These are phyloP conservation scores for Metschnikowia picachoensis DNA, from an alignment of 805 yeast species.

Conservation along the genomic window DNA sequence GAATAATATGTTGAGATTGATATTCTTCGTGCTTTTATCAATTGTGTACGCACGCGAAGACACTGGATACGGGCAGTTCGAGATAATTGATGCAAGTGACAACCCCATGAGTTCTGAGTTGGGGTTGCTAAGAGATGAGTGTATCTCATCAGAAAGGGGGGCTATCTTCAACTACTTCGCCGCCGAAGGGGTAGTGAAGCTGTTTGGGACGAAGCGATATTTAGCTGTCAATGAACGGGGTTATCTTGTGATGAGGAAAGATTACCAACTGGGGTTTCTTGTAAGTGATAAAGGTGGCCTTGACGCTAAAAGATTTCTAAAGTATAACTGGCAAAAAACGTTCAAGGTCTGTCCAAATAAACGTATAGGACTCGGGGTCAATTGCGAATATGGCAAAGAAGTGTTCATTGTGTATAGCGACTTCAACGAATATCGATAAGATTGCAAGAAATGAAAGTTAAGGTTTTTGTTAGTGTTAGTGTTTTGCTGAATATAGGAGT, in stretches of 20 bases:
- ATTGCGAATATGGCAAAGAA: background rate
- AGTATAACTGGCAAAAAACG: background rate
- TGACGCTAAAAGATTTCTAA: background rate
- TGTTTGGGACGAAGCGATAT: conserved; percentile 2
- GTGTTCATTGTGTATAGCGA: background rate
- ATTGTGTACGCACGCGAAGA: background rate
- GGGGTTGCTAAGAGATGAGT: background rate
- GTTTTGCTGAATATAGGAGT: no score
- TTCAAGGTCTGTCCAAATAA: background rate
- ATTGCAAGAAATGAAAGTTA: background rate
- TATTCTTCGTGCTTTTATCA: background rate
- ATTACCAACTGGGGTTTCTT: background rate
- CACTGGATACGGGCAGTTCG: conserved; percentile 1
- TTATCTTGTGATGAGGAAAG: background rate
- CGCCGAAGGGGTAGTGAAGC: background rate
- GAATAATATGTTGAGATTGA: background rate
- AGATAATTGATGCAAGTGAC: background rate
- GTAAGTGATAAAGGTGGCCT: background rate
- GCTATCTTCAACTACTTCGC: conserved; percentile 2
- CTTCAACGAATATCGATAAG: background rate
- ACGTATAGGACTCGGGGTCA: background rate
- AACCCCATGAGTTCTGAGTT: background rate
- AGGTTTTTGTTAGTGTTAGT: background rate
- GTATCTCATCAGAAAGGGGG: background rate
- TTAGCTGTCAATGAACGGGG: background rate